Conservation (phyloP, 164 flowering plant species). For the Amborella trichopoda region DNA sequence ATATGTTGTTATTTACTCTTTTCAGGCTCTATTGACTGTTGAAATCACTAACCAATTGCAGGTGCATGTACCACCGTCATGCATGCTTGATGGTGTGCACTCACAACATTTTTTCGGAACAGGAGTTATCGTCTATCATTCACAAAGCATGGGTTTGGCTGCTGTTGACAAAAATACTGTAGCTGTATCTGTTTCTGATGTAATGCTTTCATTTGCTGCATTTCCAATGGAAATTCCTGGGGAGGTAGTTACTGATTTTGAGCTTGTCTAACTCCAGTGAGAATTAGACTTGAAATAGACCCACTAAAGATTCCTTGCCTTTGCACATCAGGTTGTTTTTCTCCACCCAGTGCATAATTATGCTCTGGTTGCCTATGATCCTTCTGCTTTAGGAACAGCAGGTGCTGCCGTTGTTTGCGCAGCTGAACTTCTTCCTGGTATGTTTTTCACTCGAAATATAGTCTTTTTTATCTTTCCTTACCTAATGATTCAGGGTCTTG, state of each 20-base stretch:
- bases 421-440: slow-evolving; percentile 90
- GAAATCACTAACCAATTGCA: too few species aligned
- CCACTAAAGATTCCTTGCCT: not conserved
- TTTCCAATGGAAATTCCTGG: slow-evolving; percentile 95
- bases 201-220: slow-evolving; percentile 96
- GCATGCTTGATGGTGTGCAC: slow-evolving; percentile 95
- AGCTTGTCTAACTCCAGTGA: not conserved
- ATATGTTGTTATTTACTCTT: too few species aligned
- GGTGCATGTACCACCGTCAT: slow-evolving; percentile 96
- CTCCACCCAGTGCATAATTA: slow-evolving; percentile 93
- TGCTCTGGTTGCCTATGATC: slow-evolving; percentile 90
- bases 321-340: slow-evolving; percentile 63
- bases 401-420: slow-evolving; percentile 78
- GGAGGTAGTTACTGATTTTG: slow-evolving; percentile 35
- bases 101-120: slow-evolving; percentile 94
- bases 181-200: slow-evolving; percentile 78
- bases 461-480: not conserved
- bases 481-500: not conserved
- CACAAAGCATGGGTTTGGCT: slow-evolving; percentile 66
- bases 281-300: too few species aligned
- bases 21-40: too few species aligned
- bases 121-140: slow-evolving; percentile 80
- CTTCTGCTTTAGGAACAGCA: slow-evolving; percentile 62
- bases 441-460: not conserved
- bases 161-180: slow-evolving; percentile 91